Evolutionary conservation across 768 basidiomycete genomes (phyloP).

Genomic region (Tricholoma furcatifolium): DNA sequence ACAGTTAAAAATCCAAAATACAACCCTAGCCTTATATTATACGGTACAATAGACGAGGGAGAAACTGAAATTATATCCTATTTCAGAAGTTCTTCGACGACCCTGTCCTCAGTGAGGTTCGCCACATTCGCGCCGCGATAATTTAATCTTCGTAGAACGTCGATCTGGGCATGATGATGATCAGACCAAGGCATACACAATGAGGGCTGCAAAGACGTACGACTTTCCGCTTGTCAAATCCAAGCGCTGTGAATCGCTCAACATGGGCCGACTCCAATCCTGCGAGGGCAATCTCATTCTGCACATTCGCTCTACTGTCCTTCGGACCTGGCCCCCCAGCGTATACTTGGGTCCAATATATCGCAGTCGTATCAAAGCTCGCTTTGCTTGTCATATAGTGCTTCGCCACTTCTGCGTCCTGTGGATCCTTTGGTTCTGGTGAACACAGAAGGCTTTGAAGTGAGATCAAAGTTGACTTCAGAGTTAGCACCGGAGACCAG

Average conservation of each 20-base stretch:
- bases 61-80: conserved; percentile 18
- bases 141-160: conserved; percentile 83
- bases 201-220: conserved; percentile 47
- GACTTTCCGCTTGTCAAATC: conserved; percentile 82
- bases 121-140: conserved; percentile 82
- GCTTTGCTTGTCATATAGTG: conserved; percentile 88
- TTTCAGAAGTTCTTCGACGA: conserved; percentile 86
- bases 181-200: conserved; percentile 4
- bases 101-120: conserved; percentile 77
- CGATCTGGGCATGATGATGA: conserved; percentile 52
- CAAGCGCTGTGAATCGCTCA: conserved; percentile 77
- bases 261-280: conserved; percentile 85
- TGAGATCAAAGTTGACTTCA: conserved; percentile 95
- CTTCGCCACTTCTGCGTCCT: conserved; percentile 97
- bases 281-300: conserved; percentile 70
- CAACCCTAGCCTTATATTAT: conserved; percentile 3
- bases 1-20: neutral
- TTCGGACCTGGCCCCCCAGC: conserved; percentile 67
- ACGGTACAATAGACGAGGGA: neutral
- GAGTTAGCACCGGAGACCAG: conserved; percentile 94
- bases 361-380: conserved; percentile 89
- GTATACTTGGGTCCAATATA: conserved; percentile 92
- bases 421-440: conserved; percentile 94
- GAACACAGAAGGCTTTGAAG: conserved; percentile 91
- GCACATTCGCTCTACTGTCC: conserved; percentile 46